Conservation (phyloP, 345 rosid species). For the Pistacia integerrima region DNA sequence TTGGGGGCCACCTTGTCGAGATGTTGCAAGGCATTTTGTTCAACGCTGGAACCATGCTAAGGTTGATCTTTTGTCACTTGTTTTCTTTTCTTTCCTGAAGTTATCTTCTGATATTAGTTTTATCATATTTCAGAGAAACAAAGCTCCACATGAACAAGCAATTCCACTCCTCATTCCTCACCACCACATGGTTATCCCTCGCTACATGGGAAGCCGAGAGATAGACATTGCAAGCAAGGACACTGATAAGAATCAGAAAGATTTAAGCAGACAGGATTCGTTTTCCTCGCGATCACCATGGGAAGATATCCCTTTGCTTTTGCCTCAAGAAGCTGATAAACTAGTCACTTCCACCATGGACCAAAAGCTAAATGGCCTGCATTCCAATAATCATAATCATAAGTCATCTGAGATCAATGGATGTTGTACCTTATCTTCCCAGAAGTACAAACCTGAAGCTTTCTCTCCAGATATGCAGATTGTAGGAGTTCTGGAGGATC, state of each 20-base stretch:
- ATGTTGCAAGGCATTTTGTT: constrained; percentile 87
- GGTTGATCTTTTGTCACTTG: constrained; percentile 38
- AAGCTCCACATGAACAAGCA: constrained; percentile 79
- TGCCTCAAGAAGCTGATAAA: constrained; percentile 73
- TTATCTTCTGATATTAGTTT: constrained; percentile 12
- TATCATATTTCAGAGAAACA: constrained; percentile 60
- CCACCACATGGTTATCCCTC: constrained; percentile 97
- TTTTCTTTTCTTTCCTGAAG: neutral
- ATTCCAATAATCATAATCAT: constrained; percentile 9
- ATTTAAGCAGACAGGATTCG: constrained; percentile 40
- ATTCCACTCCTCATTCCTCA: constrained; percentile 93
- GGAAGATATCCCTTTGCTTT: constrained; percentile 79
- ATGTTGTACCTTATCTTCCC: constrained; percentile 21
- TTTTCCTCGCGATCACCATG: constrained; percentile 58
- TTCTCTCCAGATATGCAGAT: constrained; percentile 28
- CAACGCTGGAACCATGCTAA: constrained; percentile 99
- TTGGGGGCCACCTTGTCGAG: constrained; percentile 97
- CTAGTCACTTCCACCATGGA: constrained; percentile 23
- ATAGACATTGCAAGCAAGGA: constrained; percentile 47
- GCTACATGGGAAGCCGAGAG: constrained; percentile 79
- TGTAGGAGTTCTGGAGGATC: constrained; percentile 24
- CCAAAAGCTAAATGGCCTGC: constrained; percentile 19
- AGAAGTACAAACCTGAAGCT: constrained; percentile 28
- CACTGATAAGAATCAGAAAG: constrained; percentile 37
- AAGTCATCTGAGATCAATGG: constrained; percentile 13